Percentiles rank a stretch among this genome's conserved stretches.
Evolutionary conservation across 352 stramenopile species (phyloP).

Genomic region (Phytophthora cactorum): DNA sequence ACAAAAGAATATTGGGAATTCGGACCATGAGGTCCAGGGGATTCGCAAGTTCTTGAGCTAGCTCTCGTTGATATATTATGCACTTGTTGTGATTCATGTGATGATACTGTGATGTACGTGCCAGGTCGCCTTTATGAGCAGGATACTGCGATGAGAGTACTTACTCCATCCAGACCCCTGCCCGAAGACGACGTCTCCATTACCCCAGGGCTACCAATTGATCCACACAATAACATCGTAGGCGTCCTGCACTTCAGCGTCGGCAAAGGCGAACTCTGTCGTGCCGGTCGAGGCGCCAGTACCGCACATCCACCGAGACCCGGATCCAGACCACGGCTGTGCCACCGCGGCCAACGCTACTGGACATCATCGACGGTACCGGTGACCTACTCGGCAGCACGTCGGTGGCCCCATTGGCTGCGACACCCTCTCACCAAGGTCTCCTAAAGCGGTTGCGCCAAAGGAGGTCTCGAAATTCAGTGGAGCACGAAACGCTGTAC

Average conservation of each 20-base stretch:
- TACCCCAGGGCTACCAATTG: constrained; percentile 74
- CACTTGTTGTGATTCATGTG: constrained; percentile 39
- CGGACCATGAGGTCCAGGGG: too few relatives aligned
- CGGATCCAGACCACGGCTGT: neutral
- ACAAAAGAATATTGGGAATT: too few relatives aligned
- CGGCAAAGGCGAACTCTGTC: constrained; percentile 70
- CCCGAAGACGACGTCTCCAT: constrained; percentile 58
- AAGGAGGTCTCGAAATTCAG: too few relatives aligned
- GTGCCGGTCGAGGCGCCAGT: constrained; percentile 60
- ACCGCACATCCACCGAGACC: constrained; percentile 78
- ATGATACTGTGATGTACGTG: constrained; percentile 8
- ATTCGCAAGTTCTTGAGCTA: too few relatives aligned
- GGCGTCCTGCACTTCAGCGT: constrained; percentile 70
- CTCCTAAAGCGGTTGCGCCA: too few relatives aligned
- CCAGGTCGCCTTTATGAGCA: constrained; percentile 67
- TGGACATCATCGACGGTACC: too few relatives aligned
- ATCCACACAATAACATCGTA: constrained; percentile 83
- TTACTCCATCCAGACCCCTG: constrained; percentile 74
- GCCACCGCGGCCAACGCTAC: too few relatives aligned
- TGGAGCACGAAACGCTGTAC: too few relatives aligned
- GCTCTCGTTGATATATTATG: too few relatives aligned
- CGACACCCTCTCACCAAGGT: too few relatives aligned
- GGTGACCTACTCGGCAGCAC: too few relatives aligned
- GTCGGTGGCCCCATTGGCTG: too few relatives aligned
- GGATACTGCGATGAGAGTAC: constrained; percentile 70